Conservation (phyloP, 179 eudicot species). For the Beta lomatogona region DNA sequence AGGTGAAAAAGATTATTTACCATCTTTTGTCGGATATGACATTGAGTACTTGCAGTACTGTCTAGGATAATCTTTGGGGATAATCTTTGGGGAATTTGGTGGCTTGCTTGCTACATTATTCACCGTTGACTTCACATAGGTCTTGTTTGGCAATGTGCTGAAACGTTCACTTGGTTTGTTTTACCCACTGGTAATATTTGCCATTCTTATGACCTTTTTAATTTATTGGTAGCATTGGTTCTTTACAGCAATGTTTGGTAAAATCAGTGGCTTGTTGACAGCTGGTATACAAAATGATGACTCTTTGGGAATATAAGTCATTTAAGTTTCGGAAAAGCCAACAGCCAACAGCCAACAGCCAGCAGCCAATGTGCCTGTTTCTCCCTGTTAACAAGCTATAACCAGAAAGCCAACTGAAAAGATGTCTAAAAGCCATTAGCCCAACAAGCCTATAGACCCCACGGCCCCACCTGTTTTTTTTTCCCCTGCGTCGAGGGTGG, state of each 20-base stretch:
- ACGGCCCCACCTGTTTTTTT: not conserved
- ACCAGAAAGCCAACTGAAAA: not conserved
- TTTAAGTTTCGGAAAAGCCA: not conserved
- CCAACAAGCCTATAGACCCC: not conserved
- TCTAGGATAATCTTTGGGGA: not conserved
- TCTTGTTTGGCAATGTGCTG: too few relatives aligned
- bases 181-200: too few relatives aligned
- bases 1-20: not conserved
- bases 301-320: not conserved
- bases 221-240: too few relatives aligned
- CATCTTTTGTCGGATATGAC: not conserved
- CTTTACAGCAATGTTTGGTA: not conserved
- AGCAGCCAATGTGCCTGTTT: not conserved
- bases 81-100: not conserved
- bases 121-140: not conserved
- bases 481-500: not conserved
- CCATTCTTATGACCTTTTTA: too few relatives aligned
- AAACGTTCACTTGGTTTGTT: too few relatives aligned
- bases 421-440: not conserved
- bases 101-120: not conserved
- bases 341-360: not conserved
- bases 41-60: not conserved
- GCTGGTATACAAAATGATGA: not conserved
- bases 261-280: not conserved
- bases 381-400: not conserved